Percentiles rank a stretch among this genome's conserved stretches.
Evolutionary conservation across 2,329 filamentous ascomycete genomes (phyloP).

Genomic region (Shiraia sp.): DNA sequence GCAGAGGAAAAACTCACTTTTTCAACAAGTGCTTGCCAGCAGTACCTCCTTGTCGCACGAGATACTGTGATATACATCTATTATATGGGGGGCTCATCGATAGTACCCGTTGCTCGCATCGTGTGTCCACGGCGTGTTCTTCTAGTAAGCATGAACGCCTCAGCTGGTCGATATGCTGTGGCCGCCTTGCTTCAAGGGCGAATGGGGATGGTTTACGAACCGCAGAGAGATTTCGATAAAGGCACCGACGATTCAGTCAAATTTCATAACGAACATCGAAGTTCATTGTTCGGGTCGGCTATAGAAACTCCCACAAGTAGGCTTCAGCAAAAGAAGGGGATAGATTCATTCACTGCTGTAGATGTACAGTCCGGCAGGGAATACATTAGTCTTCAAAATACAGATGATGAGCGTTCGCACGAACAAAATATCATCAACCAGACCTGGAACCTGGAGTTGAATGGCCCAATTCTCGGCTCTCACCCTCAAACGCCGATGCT

Average conservation of each 20-base stretch:
- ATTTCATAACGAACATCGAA: too few relatives aligned
- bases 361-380: constrained; percentile 30
- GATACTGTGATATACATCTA: constrained; percentile 63
- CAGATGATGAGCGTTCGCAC: constrained; percentile 22
- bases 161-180: constrained; percentile 57
- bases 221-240: constrained; percentile 18
- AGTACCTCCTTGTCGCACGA: constrained; percentile 60
- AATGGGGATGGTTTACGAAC: constrained; percentile 64
- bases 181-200: constrained; percentile 64
- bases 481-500: neutral
- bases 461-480: constrained; percentile 6
- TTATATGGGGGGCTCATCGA: constrained; percentile 42
- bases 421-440: constrained; percentile 34
- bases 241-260: neutral
- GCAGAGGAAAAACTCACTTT: constrained; percentile 47
- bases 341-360: constrained; percentile 26
- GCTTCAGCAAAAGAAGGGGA: constrained; percentile 3
- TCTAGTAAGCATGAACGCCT: constrained; percentile 66
- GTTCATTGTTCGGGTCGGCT: too few relatives aligned
- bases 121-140: constrained; percentile 62
- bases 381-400: constrained; percentile 22
- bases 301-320: too few relatives aligned
- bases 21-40: constrained; percentile 61
- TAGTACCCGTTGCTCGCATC: constrained; percentile 57
- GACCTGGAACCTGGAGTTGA: constrained; percentile 34